Evolutionary conservation across 148 eudicot species (phyloP), one percentile per base, ranked within the genome.

Genomic region (Persicaria maculosa): DNA sequence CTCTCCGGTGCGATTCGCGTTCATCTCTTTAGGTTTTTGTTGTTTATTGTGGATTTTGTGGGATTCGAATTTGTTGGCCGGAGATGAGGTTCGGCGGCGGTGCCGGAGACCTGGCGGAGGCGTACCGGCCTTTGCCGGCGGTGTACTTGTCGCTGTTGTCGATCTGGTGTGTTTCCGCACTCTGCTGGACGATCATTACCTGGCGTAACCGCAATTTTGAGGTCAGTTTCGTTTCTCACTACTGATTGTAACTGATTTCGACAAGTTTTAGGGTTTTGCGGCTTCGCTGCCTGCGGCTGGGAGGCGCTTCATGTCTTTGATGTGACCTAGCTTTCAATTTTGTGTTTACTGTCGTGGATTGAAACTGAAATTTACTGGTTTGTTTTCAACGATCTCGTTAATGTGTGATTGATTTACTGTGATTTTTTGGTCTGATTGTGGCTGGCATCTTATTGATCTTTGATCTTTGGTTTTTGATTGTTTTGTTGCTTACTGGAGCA

Each of bases 121-220:
- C 89, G 6, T 92, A 88, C 76, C 78, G 89, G 74, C 88, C 91
- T 14, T 85, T 95, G 1, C 93, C 99, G 43, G 77, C 78, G 58
- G 82, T 95, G 45, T 92, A 90, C 87, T 83, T 90, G 44, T 79
- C 85, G 44, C 88, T 95, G 73, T 82, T 84, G 68, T 74, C 84
- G 45, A 80, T 92, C 61, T 95, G 99, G 99, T 78, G 83, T 45
- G 44, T 87, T 76, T 86, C 90, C 43, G 86, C 94, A 47, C 74
- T 71, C 36, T 92, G 77, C 22, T 95, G 99, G 99, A 77, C 87
- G 55, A 45, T 89, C 77, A 81, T 87, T 78, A 90, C 96, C 19
- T 88, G 80, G 87, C 84, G 75, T 25, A 85, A 86, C 80, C 96
- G 97, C 77, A 88, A 80, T 84, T 86, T 88, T 85, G 97, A 92